Base-by-base conservation (phyloP, 805 yeast species). In the Candida loeiensis region DNA sequence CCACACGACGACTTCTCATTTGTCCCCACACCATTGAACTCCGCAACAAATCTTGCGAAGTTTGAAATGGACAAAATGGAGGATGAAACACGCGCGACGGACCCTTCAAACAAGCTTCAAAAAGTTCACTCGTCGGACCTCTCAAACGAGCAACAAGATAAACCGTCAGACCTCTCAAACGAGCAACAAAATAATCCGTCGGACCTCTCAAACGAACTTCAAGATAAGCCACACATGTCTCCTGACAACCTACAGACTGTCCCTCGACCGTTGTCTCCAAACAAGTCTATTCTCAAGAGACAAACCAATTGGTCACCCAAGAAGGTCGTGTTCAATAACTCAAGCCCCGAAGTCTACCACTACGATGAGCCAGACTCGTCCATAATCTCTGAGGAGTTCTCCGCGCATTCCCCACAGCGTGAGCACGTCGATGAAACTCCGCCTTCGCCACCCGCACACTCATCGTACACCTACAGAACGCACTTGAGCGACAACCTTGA, bases 281-380 rank as follows among this genome's bases (percentile, higher is more conserved):
- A 58, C 41, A 67, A 63, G 43, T 66, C 72, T 21, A 65, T 61
- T 18, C 63, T 69, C 68, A 64, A 56, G 41, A 55, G 53, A 34
- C 41, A 51, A 4, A 47, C 56, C 0, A 40, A 42, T 4, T 45
- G 51, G n/a, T 62, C 69, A 9, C 69, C 70, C n/a, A 64, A 58
- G 41, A 69, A 69, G 41, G 74, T 68, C 9, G 73, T 58, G 1
- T 66, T 69, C 43, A 53, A 57, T 6, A 46, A 41, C 29, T 39
- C 55, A 1, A 47, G 43, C 11, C 67, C 69, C 5, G 60, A 63
- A 49, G 46, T 64, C 12, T 66, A 63, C 41, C 64, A 51, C 41
- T 64, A 64, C 25, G 37, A 41, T 19, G 41, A 45, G n/a, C 39
- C 41, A 8, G 40, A 37, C 37, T 34, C 42, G 4, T 39, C 45